These are phyloP conservation scores for Sphagnum contortum DNA, from an alignment of 225 moss, liverwort and hornwort genomes.

Conservation along the genomic window DNA sequence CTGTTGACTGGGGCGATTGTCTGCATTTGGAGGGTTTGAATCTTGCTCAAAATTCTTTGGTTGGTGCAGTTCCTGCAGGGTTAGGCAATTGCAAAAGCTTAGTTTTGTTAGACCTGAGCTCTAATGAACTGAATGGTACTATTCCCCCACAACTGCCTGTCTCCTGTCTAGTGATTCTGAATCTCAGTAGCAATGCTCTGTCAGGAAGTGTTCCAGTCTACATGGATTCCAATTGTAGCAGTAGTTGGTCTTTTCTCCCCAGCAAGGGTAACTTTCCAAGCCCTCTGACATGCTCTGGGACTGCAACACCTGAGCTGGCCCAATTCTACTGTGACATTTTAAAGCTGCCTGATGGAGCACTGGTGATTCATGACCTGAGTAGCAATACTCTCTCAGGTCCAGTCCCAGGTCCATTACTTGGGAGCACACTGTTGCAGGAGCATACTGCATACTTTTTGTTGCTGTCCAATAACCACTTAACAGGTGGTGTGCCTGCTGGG, in stretches of 20 bases:
- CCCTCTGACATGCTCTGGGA: conserved; percentile 39
- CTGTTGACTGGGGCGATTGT: conserved; percentile 49
- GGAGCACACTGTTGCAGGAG: conserved; percentile 26
- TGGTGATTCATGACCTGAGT: conserved; percentile 44
- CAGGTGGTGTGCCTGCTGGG: conserved; percentile 30
- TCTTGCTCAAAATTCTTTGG: conserved; percentile 43
- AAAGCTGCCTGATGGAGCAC: conserved; percentile 17
- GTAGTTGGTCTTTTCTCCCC: conserved; percentile 32
- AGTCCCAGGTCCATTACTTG: conserved; percentile 25
- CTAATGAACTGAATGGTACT: conserved; percentile 42
- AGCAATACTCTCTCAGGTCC: conserved; percentile 35
- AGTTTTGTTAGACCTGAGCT: conserved; percentile 49
- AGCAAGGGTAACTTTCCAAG: conserved; percentile 20
- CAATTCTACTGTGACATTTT: conserved; percentile 15
- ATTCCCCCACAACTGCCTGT: conserved; percentile 41
- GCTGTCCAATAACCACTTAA: conserved; percentile 41
- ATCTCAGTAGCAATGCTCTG: conserved; percentile 44
- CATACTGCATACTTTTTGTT: conserved; percentile 39
- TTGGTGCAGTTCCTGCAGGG: conserved; percentile 36
- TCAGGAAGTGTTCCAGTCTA: conserved; percentile 32
- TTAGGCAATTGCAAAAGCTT: conserved; percentile 46
- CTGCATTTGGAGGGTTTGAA: conserved; percentile 47
- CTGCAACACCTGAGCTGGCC: conserved; percentile 18
- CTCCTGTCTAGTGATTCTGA: conserved; percentile 35
- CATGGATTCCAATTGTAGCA: conserved; percentile 17